phyloP scores from a whole-genome alignment of 352 stramenopile species.

The Phytophthora lateralis region DNA sequence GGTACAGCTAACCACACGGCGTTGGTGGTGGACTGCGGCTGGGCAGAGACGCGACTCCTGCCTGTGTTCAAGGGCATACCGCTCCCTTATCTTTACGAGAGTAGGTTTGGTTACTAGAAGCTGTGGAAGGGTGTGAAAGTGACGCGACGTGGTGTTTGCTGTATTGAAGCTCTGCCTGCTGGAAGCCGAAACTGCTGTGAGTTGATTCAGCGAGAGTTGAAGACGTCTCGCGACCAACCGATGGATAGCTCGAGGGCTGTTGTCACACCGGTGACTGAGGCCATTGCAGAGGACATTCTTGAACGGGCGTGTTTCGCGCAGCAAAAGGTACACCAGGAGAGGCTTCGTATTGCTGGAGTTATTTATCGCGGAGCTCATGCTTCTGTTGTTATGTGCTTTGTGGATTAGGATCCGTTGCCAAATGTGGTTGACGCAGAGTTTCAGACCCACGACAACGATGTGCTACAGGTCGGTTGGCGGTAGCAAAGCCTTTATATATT shows the following conservation, averaged over 20 bases:
- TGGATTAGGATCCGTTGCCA: conserved; percentile 37
- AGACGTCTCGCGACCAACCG: conserved; percentile 19
- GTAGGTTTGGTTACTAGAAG: conserved; percentile 31
- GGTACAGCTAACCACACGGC: conserved; percentile 77
- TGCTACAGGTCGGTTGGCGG: conserved; percentile 38
- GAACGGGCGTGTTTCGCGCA: conserved; percentile 81
- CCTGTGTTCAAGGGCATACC: conserved; percentile 87
- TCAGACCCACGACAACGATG: conserved; percentile 38
- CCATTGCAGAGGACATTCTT: conserved; percentile 63
- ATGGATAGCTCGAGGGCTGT: conserved; percentile 26
- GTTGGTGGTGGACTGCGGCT: conserved; percentile 82
- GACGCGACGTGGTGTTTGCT: not conserved
- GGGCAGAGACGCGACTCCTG: conserved; percentile 70
- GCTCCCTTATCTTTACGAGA: conserved; percentile 69
- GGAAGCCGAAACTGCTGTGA: conserved; percentile 56
- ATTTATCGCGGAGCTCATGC: not conserved
- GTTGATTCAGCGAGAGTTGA: conserved; percentile 38
- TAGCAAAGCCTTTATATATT: not conserved
- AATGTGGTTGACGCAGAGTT: conserved; percentile 56
- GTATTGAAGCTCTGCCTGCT: conserved; percentile 45
- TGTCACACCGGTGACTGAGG: conserved; percentile 18
- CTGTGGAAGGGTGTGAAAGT: not conserved
- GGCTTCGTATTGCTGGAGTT: not conserved
- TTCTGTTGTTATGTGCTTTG: not conserved
- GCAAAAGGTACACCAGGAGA: conserved; percentile 35